Evolutionary conservation across 129 eudicot species (phyloP).

Genomic region (Tagetes patula): DNA sequence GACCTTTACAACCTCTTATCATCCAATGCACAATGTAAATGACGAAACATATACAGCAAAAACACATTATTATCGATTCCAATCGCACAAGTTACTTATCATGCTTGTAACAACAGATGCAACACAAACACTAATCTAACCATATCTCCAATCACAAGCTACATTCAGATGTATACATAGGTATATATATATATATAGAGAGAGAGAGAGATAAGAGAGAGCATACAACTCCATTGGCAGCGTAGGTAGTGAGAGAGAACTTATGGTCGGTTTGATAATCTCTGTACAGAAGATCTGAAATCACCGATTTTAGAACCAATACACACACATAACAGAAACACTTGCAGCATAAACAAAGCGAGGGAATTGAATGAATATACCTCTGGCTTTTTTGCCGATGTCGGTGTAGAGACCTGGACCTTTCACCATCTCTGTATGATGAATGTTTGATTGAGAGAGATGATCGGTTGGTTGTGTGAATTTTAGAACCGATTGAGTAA

Average conservation of each 20-base stretch:
- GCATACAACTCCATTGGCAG: conserved; percentile 72
- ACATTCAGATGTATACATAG: neutral
- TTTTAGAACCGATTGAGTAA: conserved; percentile 16
- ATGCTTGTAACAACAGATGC: neutral
- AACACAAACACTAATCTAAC: conserved; percentile 8
- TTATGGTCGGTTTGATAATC: conserved; percentile 83
- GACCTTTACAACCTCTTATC: neutral
- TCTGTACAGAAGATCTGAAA: conserved; percentile 82
- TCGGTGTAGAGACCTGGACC: conserved; percentile 87
- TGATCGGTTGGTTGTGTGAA: conserved; percentile 19
- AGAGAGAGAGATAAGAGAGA: conserved; percentile 9
- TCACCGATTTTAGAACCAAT: conserved; percentile 16
- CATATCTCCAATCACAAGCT: neutral
- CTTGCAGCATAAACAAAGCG: neutral
- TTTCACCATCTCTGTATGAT: conserved; percentile 42
- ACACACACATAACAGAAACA: conserved; percentile 16
- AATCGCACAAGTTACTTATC: conserved; percentile 9
- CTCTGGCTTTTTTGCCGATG: conserved; percentile 85
- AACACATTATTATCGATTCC: neutral
- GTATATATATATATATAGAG: no score
- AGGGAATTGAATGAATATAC: conserved; percentile 20
- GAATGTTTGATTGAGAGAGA: conserved; percentile 15
- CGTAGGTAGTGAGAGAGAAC: conserved; percentile 67
- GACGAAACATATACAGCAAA: neutral
- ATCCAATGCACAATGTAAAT: conserved; percentile 12